Base-by-base conservation (phyloP, 163 green algal species). In the Scenedesmus sp. region DNA sequence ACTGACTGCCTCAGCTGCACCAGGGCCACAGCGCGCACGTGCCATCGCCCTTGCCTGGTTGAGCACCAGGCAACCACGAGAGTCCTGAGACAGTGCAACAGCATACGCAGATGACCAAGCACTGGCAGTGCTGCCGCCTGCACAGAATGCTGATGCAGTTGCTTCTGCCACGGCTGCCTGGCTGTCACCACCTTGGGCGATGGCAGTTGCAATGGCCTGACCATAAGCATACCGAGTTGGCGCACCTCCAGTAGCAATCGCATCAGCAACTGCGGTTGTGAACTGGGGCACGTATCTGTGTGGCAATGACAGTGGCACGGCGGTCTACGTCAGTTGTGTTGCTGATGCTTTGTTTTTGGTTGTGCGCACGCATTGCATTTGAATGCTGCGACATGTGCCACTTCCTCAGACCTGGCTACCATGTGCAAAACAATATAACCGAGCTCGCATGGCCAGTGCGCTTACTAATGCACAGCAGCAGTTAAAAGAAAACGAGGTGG, bases 131-230 rank as follows among this genome's bases (percentile, higher is more conserved):
- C 53, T 51, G 22, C 80, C 81, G 24, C 81, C 81, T 13, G 33
- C 59, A 51, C 88, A 92, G 81, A 89, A 89, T 7, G 79, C 88
- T 40, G 56, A 51, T 18, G 88, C 88, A 53, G 88, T 92, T 20
- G 88, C 88, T 24, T 92, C 88, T 18, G 88, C 88, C 20, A 92
- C 81, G 33, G 88, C 88, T 18, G 80, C 81, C 83, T 92, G 61
- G n/a, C 88, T 68, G n/a, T 92, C 88, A 35, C 81, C 81, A 24
- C 81, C 81, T 15, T 68, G 24, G 40, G 88, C 88, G 30, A 92
- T 79, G 37, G 88, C 88, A 33, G 65, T 88, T 18, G 88, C 88
- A 40, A 92, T 89, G 43, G 88, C 88, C 72, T 70, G 16, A 68
- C 88, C 88, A 40, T 81, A 92, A 6, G 81, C 61, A 44, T 80